Evolutionary conservation across 2,329 filamentous ascomycete genomes (phyloP).

Genomic region (Ophiostoma perfectum): DNA sequence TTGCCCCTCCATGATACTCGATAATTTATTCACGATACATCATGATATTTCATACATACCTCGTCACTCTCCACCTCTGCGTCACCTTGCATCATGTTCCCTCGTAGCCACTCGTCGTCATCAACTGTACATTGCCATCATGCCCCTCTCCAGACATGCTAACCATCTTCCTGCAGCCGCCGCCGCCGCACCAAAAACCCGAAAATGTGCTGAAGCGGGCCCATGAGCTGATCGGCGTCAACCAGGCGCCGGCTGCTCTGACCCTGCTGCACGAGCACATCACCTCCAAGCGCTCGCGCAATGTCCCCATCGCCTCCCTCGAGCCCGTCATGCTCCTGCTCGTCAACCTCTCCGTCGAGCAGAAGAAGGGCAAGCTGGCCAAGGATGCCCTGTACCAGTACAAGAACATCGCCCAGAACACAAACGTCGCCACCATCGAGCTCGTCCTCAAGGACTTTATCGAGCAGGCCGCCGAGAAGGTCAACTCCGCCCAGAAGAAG

Average conservation of each 20-base stretch:
- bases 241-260: conserved; percentile 85
- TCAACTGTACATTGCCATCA: neutral
- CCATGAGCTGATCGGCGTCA: conserved; percentile 96
- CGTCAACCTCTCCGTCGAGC: conserved; percentile 92
- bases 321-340: conserved; percentile 98
- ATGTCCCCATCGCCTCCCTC: conserved; percentile 90
- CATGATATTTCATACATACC: neutral
- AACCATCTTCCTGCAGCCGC: conserved; percentile 53
- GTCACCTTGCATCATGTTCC: neutral
- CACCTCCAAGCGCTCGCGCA: conserved; percentile 94
- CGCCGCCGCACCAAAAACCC: conserved; percentile 92
- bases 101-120: neutral
- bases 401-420: conserved; percentile 99
- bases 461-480: conserved; percentile 91
- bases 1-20: neutral
- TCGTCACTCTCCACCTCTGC: neutral
- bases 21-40: neutral
- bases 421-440: conserved; percentile 97
- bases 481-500: conserved; percentile 90
- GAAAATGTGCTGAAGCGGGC: conserved; percentile 99
- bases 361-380: conserved; percentile 95
- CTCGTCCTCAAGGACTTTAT: conserved; percentile 97
- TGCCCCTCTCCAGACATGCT: neutral
- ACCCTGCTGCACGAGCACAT: conserved; percentile 98
- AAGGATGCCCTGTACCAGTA: conserved; percentile 99